phyloP scores from a whole-genome alignment of 768 basidiomycete genomes.

The Ephemerocybe angulata region DNA sequence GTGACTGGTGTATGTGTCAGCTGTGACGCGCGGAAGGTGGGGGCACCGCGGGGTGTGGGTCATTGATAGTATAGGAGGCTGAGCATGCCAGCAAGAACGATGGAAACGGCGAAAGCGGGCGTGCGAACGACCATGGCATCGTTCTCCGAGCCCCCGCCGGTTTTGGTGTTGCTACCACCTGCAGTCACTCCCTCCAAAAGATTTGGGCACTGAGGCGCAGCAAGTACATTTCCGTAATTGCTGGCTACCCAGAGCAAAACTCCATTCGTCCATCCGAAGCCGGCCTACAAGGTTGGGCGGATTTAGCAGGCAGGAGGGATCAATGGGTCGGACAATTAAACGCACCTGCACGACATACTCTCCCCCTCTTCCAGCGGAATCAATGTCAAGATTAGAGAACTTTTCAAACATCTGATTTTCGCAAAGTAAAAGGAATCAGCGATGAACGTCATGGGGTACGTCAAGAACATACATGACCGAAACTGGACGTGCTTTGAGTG shows the following conservation, averaged over 20 bases:
- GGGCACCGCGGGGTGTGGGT: no score
- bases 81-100: neutral
- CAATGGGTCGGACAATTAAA: conserved; percentile 3
- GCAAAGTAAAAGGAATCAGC: conserved; percentile 3
- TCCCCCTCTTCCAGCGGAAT: conserved; percentile 76
- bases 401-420: conserved; percentile 77
- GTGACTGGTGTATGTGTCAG: no score
- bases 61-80: neutral
- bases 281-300: conserved; percentile 42
- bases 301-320: neutral
- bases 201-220: conserved; percentile 60
- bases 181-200: conserved; percentile 25
- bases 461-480: conserved; percentile 60
- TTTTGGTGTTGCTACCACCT: neutral
- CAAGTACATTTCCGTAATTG: conserved; percentile 58
- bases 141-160: neutral
- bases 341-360: conserved; percentile 83
- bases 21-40: no score
- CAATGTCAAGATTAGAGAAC: conserved; percentile 75
- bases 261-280: conserved; percentile 90
- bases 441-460: neutral
- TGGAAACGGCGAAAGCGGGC: neutral
- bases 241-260: conserved; percentile 72
- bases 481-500: conserved; percentile 61
- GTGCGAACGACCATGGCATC: neutral